Conservation (phyloP, 495 filamentous ascomycete species). For the Annulohypoxylon bovei region DNA sequence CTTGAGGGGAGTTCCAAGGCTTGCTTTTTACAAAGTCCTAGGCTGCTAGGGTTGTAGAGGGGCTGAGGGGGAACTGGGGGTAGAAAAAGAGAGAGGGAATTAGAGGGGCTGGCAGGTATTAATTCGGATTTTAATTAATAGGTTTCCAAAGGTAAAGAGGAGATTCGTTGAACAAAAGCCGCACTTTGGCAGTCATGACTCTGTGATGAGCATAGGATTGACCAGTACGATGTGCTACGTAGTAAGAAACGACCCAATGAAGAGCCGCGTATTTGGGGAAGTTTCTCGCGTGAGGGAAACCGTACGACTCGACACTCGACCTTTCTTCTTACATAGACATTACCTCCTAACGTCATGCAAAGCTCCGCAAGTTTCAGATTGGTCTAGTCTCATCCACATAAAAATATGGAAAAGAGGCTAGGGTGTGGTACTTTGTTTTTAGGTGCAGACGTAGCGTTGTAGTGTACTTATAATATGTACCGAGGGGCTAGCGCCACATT, state of each 20-base stretch:
- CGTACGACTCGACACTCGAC: constrained; percentile 39
- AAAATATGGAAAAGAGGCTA: not conserved
- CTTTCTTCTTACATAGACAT: constrained; percentile 23
- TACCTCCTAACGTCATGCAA: constrained; percentile 39
- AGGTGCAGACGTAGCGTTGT: not conserved
- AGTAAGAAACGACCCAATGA: constrained; percentile 24
- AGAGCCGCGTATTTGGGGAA: constrained; percentile 39
- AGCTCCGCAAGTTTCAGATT: constrained; percentile 41
- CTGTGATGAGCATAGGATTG: constrained; percentile 22
- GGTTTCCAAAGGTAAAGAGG: not conserved
- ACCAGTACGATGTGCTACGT: constrained; percentile 5
- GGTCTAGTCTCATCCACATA: constrained; percentile 17
- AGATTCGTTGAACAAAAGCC: constrained; percentile 24
- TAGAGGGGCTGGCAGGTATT: constrained; percentile 12
- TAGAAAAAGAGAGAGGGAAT: constrained; percentile 3
- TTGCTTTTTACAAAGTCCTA: not conserved
- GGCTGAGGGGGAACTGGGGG: not conserved
- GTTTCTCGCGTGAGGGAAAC: constrained; percentile 46
- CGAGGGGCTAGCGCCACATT: constrained; percentile 18
- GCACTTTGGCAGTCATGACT: constrained; percentile 19
- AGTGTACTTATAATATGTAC: constrained; percentile 5
- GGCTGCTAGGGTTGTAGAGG: not conserved
- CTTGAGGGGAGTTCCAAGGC: not conserved
- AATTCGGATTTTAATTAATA: not conserved
- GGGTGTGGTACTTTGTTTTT: constrained; percentile 16